phyloP scores from a whole-genome alignment of 257 asterid species.

The Fraxinus quadrangulata region DNA sequence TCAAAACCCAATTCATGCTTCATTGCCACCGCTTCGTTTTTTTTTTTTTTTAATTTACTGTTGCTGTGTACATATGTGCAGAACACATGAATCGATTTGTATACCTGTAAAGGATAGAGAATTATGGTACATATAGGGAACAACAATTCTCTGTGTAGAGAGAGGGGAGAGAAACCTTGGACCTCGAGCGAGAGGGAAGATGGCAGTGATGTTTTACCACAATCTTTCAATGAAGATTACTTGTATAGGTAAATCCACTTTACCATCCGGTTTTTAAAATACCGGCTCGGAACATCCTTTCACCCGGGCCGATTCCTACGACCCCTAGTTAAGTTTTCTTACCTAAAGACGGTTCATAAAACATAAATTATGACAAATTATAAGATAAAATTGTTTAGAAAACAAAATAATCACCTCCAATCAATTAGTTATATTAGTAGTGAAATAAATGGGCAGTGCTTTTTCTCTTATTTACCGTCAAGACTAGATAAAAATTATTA shows the following conservation, averaged over 20 bases:
- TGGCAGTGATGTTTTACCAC: conserved; percentile 11
- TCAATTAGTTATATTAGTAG: no score
- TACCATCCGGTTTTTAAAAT: neutral
- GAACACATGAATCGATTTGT: conserved; percentile 28
- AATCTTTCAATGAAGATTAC: neutral
- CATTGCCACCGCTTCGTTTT: neutral
- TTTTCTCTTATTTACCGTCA: no score
- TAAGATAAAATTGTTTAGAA: no score
- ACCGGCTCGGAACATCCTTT: neutral
- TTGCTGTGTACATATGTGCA: conserved; percentile 29
- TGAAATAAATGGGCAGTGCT: no score
- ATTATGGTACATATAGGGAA: conserved; percentile 25
- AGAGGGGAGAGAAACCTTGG: conserved; percentile 29
- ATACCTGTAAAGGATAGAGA: conserved; percentile 30
- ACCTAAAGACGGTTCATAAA: no score
- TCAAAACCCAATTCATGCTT: conserved; percentile 30
- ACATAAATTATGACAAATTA: no score
- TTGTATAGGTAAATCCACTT: neutral
- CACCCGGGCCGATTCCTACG: no score
- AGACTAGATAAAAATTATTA: no score
- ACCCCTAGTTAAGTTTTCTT: no score
- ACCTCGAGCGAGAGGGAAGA: conserved; percentile 26
- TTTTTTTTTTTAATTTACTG: conserved; percentile 28
- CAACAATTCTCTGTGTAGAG: conserved; percentile 14
- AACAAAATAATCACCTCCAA: no score